A percentile compares a stretch with the other conserved stretches of the same genome.
phyloP scores from a whole-genome alignment of 1,284 basidiomycete genomes.

The Caloboletus firmus region DNA sequence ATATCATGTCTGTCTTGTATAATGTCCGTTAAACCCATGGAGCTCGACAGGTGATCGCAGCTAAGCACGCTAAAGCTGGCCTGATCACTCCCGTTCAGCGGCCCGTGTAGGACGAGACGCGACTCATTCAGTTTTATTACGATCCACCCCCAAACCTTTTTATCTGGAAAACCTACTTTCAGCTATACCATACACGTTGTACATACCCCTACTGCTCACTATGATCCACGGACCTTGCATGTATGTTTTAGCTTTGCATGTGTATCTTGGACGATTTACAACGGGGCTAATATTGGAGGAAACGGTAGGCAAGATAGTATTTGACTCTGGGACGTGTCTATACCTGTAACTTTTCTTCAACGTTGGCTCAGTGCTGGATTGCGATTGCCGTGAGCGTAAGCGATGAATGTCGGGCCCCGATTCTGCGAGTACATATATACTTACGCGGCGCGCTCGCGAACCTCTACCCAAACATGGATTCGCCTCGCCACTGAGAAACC shows the following conservation, averaged over 20 bases:
- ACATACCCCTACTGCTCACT: slow-evolving; percentile 16
- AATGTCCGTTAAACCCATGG: slow-evolving; percentile 7
- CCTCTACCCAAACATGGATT: neutral
- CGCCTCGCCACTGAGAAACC: neutral
- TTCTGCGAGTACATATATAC: neutral
- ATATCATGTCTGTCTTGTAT: slow-evolving; percentile 10
- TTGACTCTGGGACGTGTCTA: neutral
- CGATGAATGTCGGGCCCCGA: too few relatives aligned
- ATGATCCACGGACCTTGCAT: neutral
- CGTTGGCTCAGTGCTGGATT: neutral
- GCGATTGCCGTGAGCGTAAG: too few relatives aligned
- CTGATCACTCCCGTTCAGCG: neutral
- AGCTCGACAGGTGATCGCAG: neutral
- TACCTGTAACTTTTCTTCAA: neutral
- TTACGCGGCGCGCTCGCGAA: neutral
- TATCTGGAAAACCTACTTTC: neutral
- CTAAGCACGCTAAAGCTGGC: neutral
- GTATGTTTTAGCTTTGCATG: neutral
- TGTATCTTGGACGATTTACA: neutral
- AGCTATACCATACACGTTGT: slow-evolving; percentile 20
- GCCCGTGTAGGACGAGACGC: neutral
- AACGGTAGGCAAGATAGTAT: neutral
- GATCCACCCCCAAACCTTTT: neutral
- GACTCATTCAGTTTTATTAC: neutral
- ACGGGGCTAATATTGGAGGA: neutral